Conservation (phyloP, 2,329 filamentous ascomycete species). For the Fusarium ramigenum region DNA sequence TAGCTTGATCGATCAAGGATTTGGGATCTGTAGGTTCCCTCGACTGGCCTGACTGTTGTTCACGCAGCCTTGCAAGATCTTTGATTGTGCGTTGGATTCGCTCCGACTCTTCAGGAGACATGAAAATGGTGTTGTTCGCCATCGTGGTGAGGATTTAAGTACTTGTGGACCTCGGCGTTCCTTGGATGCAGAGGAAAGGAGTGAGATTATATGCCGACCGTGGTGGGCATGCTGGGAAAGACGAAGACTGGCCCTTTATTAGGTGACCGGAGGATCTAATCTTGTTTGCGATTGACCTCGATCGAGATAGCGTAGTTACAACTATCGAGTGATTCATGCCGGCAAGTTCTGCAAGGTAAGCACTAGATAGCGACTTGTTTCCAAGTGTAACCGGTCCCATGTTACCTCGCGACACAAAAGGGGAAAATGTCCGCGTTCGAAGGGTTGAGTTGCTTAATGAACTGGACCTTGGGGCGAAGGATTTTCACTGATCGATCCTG, state of each 20-base stretch:
- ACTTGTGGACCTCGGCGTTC: rapidly evolving
- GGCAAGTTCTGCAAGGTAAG: rapidly evolving
- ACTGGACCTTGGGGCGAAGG: too few species aligned
- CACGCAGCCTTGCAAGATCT: conserved; percentile 35
- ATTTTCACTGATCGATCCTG: neutral
- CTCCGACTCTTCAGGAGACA: conserved; percentile 45
- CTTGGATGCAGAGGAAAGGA: neutral
- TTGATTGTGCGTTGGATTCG: conserved; percentile 42
- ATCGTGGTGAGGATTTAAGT: neutral
- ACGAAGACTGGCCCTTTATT: too few species aligned
- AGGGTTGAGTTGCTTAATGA: too few species aligned
- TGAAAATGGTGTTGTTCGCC: conserved; percentile 44
- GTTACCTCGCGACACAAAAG: neutral
- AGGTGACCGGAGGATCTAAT: neutral
- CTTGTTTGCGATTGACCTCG: too few species aligned
- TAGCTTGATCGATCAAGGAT: conserved; percentile 40
- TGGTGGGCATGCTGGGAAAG: neutral
- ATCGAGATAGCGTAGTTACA: neutral
- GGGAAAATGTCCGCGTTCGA: neutral
- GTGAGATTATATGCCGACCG: rapidly evolving
- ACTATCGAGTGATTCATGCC: neutral
- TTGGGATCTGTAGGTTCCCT: conserved; percentile 34
- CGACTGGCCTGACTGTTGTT: conserved; percentile 25
- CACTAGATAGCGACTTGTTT: neutral
- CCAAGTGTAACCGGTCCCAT: neutral